phyloP scores from a whole-genome alignment of 108 stramenopile species.

The Chaetoceros tenuissimus region DNA sequence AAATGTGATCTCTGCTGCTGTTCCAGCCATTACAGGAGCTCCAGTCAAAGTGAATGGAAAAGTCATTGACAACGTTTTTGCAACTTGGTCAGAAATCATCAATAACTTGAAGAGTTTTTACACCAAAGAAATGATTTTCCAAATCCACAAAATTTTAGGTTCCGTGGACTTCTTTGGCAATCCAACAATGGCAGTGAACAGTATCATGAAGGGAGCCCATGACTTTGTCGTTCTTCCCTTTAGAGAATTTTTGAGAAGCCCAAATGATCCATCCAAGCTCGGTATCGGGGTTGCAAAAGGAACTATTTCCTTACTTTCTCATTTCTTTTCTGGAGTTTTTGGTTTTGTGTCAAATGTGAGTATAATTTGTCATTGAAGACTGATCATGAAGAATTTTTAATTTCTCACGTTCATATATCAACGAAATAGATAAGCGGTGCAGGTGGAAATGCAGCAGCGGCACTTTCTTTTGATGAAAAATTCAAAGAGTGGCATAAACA shows the following conservation, averaged over 20 bases:
- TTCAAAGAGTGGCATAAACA: slow-evolving; percentile 73
- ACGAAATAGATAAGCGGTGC: slow-evolving; percentile 40
- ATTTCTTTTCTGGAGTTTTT: slow-evolving; percentile 87
- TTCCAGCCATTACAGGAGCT: slow-evolving; percentile 80
- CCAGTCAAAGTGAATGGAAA: slow-evolving; percentile 81
- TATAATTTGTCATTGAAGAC: neutral
- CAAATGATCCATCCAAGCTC: slow-evolving; percentile 79
- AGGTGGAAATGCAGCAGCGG: slow-evolving; percentile 52
- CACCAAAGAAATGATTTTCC: slow-evolving; percentile 68
- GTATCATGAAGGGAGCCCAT: slow-evolving; percentile 78
- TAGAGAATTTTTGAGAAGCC: slow-evolving; percentile 60
- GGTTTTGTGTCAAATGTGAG: slow-evolving; percentile 59
- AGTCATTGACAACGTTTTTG: slow-evolving; percentile 60
- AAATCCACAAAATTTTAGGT: slow-evolving; percentile 92
- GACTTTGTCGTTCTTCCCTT: slow-evolving; percentile 92
- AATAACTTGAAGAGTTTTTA: slow-evolving; percentile 67
- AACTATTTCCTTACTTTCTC: slow-evolving; percentile 85
- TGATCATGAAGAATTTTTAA: too few species aligned
- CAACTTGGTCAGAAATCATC: slow-evolving; percentile 46
- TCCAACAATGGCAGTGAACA: slow-evolving; percentile 80
- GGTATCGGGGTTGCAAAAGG: slow-evolving; percentile 92
- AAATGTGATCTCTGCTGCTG: slow-evolving; percentile 30
- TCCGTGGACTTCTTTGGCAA: slow-evolving; percentile 93
- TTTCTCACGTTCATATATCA: too few species aligned
- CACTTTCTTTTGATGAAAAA: slow-evolving; percentile 63